Conservation (phyloP, 2,329 filamentous ascomycete species). For the Bipolaris victoriae region DNA sequence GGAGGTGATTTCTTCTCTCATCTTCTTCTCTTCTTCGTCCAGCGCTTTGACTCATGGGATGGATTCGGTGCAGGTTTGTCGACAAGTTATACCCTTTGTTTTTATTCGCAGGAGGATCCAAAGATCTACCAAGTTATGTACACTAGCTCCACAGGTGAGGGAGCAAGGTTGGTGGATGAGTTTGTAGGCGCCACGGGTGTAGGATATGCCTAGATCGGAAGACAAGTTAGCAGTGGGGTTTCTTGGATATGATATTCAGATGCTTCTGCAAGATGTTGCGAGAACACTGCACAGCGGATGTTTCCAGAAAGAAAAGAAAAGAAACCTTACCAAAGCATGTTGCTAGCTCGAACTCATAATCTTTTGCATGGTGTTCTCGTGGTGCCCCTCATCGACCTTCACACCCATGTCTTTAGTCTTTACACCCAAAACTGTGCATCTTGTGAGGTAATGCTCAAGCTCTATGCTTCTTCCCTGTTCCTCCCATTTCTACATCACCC, state of each 20-base stretch:
- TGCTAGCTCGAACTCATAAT: neutral
- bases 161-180: neutral
- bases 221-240: slow-evolving; percentile 19
- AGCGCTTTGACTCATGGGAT: slow-evolving; percentile 20
- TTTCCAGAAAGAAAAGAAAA: slow-evolving; percentile 21
- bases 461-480: slow-evolving; percentile 36
- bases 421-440: neutral
- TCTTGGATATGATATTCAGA: slow-evolving; percentile 23
- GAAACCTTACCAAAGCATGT: slow-evolving; percentile 25
- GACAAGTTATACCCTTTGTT: slow-evolving; percentile 44
- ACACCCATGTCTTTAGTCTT: neutral
- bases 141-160: slow-evolving; percentile 19
- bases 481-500: slow-evolving; percentile 37
- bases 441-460: slow-evolving; percentile 17
- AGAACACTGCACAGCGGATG: slow-evolving; percentile 1
- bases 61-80: slow-evolving; percentile 29
- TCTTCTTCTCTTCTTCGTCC: slow-evolving; percentile 14
- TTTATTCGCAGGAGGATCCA: slow-evolving; percentile 29
- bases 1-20: slow-evolving; percentile 21
- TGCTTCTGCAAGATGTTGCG: slow-evolving; percentile 8
- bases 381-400: neutral
- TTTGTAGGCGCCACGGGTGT: neutral
- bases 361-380: neutral
- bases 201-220: slow-evolving; percentile 22
- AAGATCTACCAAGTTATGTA: slow-evolving; percentile 35